Evolutionary conservation across 163 green algal genomes (phyloP), one percentile per base, ranked within the genome.

Genomic region (Prototheca cutis): DNA sequence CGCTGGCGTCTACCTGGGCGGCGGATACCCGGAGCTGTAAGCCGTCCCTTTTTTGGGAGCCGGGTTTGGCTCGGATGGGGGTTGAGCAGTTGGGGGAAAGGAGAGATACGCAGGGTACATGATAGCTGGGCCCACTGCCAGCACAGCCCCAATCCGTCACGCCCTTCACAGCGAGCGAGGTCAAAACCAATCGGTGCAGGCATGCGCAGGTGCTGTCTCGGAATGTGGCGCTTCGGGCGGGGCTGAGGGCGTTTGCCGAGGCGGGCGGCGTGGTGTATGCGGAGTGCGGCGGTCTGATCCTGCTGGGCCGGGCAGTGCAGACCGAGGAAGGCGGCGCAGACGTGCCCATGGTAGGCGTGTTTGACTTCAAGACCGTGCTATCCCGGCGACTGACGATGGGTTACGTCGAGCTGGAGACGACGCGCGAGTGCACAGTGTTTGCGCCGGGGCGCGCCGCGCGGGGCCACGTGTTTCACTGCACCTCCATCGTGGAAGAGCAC

Each of bases 211-310:
- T 65, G 56, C 82, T 96, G 39, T 55, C 83, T 4, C 56, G 48
- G 8, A 95, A 96, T 62, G 42, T 32, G 13, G 31, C 55, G 18
- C 67, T 90, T 55, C 58, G 84, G 15, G 70, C 74, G 27, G 80
- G 75, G 21, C 67, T 96, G 24, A 69, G 63, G 7, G 83, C 82
- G 1, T 95, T 96, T 86, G 83, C 80, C 5, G 62, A 67, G 18
- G 77, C 78, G 19, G 89, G 89, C 17, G 89, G 89, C 19, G 73
- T 95, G 8, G 70, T 96, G 33, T 88, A 93, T 59, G 89, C 75
- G 2, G 87, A 96, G 75, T 90, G 82, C 40, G 89, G 75, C 6
- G 89, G 84, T 3, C 68, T 95, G 19, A 78, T 94, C 61, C 93
- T 90, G 63, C 69, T 96, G 7, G 80, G 72, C 2, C 73, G 82